Base-by-base conservation (phyloP, 106 monocot genomes). In the Acanthochlamys bracteata region DNA sequence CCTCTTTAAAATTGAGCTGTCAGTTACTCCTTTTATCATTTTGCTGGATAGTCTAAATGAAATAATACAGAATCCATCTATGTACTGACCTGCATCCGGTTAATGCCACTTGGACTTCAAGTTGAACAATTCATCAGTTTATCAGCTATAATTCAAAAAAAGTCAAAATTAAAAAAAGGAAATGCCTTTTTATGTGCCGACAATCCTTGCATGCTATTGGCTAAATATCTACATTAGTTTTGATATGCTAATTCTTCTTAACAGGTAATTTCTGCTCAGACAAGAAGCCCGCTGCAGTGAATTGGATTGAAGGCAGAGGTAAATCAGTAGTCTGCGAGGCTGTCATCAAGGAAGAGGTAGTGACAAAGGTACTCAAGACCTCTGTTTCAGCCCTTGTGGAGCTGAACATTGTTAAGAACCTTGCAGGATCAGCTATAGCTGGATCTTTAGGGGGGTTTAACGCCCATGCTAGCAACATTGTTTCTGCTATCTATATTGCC, bases 291-390 rank as follows among this genome's bases (percentile, higher is more conserved):
- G 83, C 89, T 40, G 94, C 89, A 12, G 79, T 94, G 69, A 94
- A 94, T 59, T 94, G 94, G 94, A 94, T 94, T 23, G 84, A 90
- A 69, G 94, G 94, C 7, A 67, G 94, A 39, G 89, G 94, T 22
- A 94, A 94, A 59, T 94, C 94, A 7, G 89, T 94, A 9, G 94
- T 94, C 11, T 94, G 94, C 49, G 94, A 94, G 73, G 84, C 86
- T 20, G 67, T 71, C 42, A 94, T 90, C 61, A 82, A 67, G 66
- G 81, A 79, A 42, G 86, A 79, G 24, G 63, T 82, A 15, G 86
- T 86, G 52, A 73, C 40, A 66, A 79, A 78, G 72, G 86, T 86
- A 10, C 73, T 86, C 1, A 86, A 86, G 67, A 78, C 86, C 24
- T 75, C 75, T 20, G 82, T 86, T 4, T 65, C 81, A 8, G 75